phyloP scores from a whole-genome alignment of 192 early-diverging fungal genomes.

The Coemansia sp. region DNA sequence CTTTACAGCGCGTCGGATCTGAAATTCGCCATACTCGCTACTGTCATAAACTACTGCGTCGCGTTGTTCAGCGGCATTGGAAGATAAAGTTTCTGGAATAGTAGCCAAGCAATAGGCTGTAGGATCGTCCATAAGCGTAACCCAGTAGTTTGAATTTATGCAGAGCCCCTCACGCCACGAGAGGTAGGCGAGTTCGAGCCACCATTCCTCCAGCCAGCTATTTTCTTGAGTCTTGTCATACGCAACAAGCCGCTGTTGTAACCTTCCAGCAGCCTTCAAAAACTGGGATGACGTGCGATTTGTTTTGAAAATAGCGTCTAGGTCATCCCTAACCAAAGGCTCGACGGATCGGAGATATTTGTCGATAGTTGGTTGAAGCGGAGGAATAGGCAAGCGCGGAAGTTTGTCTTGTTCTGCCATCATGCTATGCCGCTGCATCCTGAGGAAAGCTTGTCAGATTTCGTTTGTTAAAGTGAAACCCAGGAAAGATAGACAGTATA shows the following conservation, averaged over 20 bases:
- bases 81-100: not conserved
- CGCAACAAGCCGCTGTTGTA: conserved; percentile 69
- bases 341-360: conserved; percentile 62
- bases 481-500: too few relatives aligned
- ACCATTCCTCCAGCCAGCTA: conserved; percentile 77
- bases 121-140: conserved; percentile 66
- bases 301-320: conserved; percentile 49
- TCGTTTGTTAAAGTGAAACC: too few relatives aligned
- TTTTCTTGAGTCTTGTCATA: conserved; percentile 61
- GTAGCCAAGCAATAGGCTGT: conserved; percentile 55
- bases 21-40: conserved; percentile 72
- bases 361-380: conserved; percentile 59
- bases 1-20: conserved; percentile 80
- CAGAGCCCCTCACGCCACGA: conserved; percentile 79
- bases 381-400: conserved; percentile 66
- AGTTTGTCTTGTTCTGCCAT: conserved; percentile 14
- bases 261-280: conserved; percentile 52
- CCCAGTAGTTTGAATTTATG: conserved; percentile 91
- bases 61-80: not conserved
- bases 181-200: conserved; percentile 73
- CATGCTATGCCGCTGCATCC: too few relatives aligned
- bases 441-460: too few relatives aligned
- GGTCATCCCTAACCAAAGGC: conserved; percentile 57
- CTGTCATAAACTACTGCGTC: conserved; percentile 22
- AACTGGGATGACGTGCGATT: conserved; percentile 56